phyloP scores from a whole-genome alignment of 1,284 basidiomycete genomes.

The Moesziomyces sp. region DNA sequence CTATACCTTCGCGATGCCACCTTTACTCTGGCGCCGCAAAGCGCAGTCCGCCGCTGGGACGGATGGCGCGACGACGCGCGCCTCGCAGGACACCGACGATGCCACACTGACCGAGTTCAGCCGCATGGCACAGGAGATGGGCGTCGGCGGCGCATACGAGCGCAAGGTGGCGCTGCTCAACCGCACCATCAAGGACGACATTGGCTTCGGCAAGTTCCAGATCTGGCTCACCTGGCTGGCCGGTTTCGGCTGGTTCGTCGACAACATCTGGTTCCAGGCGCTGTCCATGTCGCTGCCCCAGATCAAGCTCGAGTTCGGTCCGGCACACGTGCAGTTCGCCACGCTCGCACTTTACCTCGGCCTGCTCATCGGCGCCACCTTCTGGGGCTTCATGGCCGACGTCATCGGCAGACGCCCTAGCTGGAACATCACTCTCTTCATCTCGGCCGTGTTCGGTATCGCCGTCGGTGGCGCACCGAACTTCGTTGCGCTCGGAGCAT shows the following conservation, averaged over 20 bases:
- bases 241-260: constrained; percentile 73
- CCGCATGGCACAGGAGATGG: constrained; percentile 57
- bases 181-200: constrained; percentile 56
- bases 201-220: constrained; percentile 76
- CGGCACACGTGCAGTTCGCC: constrained; percentile 53
- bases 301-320: constrained; percentile 55
- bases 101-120: constrained; percentile 32
- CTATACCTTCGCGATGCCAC: not conserved
- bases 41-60: constrained; percentile 1
- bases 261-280: constrained; percentile 64
- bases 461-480: constrained; percentile 73
- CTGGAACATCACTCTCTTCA: constrained; percentile 75
- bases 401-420: constrained; percentile 71
- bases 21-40: constrained; percentile 4
- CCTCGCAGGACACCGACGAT: constrained; percentile 35
- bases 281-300: constrained; percentile 59
- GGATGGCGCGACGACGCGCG: not conserved
- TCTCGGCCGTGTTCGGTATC: constrained; percentile 74
- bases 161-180: constrained; percentile 61
- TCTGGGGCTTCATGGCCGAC: constrained; percentile 71
- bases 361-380: constrained; percentile 73
- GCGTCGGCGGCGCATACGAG: constrained; percentile 53
- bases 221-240: constrained; percentile 74
- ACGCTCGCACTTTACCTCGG: constrained; percentile 74
- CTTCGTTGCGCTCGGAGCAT: constrained; percentile 72